A percentile compares a stretch with the other conserved stretches of the same genome.
phyloP scores from a whole-genome alignment of 345 rosid species.

The Populus ilicifolia region DNA sequence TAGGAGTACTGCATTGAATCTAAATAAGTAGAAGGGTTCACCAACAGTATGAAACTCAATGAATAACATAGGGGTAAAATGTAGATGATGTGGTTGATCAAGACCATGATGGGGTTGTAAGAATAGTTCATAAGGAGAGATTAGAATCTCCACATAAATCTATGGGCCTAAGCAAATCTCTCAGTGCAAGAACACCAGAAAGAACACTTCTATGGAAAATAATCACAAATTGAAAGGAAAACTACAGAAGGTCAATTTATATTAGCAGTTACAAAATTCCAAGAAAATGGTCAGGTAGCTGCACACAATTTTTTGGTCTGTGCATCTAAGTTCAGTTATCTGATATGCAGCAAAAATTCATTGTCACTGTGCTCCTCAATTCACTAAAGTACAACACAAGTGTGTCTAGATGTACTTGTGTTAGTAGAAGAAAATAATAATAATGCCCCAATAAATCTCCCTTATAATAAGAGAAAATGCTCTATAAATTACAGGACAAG shows the following conservation, averaged over 20 bases:
- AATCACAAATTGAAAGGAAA: neutral
- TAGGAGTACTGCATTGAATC: neutral
- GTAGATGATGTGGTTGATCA: neutral
- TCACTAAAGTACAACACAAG: neutral
- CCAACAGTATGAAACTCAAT: neutral
- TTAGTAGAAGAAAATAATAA: neutral
- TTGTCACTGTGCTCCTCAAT: neutral
- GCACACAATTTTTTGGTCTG: neutral
- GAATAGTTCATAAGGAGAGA: neutral
- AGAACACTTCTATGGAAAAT: neutral
- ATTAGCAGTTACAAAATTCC: neutral
- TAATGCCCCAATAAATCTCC: neutral
- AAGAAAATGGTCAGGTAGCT: conserved; percentile 1
- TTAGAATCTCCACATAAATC: neutral
- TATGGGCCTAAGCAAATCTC: neutral
- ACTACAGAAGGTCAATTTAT: neutral
- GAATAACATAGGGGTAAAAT: neutral
- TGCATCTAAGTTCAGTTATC: neutral
- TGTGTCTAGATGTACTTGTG: neutral
- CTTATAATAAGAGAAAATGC: neutral
- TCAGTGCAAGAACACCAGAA: neutral
- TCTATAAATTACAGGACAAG: neutral
- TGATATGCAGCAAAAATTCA: neutral
- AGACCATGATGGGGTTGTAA: neutral
- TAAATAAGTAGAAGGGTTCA: neutral